These are phyloP conservation scores for Microdochium trichocladiopsis DNA, from an alignment of 2,329 filamentous ascomycete species.

Conservation along the genomic window DNA sequence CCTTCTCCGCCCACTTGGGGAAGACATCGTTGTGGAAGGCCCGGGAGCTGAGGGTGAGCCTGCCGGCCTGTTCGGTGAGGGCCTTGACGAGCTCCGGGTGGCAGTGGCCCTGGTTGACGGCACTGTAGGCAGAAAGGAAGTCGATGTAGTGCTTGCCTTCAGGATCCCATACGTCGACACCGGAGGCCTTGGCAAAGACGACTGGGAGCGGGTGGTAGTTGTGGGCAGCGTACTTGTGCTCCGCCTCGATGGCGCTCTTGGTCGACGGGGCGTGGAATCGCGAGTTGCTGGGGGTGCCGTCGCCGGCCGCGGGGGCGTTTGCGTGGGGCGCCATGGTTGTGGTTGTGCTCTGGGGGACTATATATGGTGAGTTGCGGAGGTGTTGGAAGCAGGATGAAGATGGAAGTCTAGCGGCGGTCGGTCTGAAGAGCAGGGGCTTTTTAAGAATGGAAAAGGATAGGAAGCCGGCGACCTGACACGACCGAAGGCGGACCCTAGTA, in stretches of 20 bases:
- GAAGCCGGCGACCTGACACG: too few relatives aligned
- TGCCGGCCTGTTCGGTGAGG: constrained; percentile 79
- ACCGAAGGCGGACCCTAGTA: too few relatives aligned
- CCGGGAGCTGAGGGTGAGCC: constrained; percentile 84
- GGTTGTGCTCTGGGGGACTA: background rate
- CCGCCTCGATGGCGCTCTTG: constrained; percentile 68
- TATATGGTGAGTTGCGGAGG: background rate
- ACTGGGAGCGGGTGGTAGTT: constrained; percentile 98
- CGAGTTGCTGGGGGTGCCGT: constrained; percentile 24
- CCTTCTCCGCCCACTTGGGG: constrained; percentile 88
- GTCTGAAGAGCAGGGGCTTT: too few relatives aligned
- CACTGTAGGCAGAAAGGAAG: constrained; percentile 96
- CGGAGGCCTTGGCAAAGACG: constrained; percentile 80
- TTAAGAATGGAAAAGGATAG: too few relatives aligned
- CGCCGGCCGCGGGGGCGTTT: constrained; percentile 28
- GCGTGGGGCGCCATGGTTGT: constrained; percentile 52
- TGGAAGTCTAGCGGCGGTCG: constrained; percentile 4
- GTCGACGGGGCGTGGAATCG: constrained; percentile 73
- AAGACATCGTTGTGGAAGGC: constrained; percentile 99
- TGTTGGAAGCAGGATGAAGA: background rate
- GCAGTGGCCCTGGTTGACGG: constrained; percentile 97
- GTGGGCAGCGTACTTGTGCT: constrained; percentile 85
- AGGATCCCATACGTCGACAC: constrained; percentile 91
- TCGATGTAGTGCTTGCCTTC: constrained; percentile 94
- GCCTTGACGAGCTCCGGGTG: constrained; percentile 93